These are phyloP conservation scores for Alternaria sp. DNA, from an alignment of 2,329 filamentous ascomycete species.

Conservation along the genomic window DNA sequence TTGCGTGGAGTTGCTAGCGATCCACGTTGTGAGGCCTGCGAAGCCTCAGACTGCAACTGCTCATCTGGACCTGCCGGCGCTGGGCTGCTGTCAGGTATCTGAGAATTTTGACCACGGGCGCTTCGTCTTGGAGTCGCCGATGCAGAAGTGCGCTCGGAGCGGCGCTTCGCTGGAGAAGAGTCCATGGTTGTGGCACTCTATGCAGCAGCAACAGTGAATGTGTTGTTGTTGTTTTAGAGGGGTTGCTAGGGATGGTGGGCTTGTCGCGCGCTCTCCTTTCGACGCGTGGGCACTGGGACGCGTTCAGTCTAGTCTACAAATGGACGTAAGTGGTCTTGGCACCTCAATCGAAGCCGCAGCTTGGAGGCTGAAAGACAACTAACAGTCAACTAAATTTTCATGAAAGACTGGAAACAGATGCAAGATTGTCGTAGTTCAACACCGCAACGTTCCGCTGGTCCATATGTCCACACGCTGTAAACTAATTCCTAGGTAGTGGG, in stretches of 20 bases:
- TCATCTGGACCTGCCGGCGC: constrained; percentile 51
- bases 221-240: constrained; percentile 14
- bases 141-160: constrained; percentile 63
- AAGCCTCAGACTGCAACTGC: constrained; percentile 54
- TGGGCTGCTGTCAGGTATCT: constrained; percentile 62
- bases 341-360: not conserved
- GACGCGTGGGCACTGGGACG: constrained; percentile 28
- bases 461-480: not conserved
- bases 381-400: too few relatives aligned
- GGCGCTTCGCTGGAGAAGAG: constrained; percentile 68
- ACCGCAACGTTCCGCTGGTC: not conserved
- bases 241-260: constrained; percentile 24
- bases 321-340: constrained; percentile 21
- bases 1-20: constrained; percentile 58
- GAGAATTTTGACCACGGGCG: constrained; percentile 62
- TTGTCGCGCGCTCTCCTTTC: constrained; percentile 27
- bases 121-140: constrained; percentile 64
- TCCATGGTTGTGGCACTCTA: constrained; percentile 54
- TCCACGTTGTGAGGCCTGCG: constrained; percentile 50
- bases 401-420: not conserved
- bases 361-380: not conserved
- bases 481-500: constrained; percentile 7
- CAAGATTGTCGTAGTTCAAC: too few relatives aligned
- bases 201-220: constrained; percentile 10
- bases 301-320: constrained; percentile 31